phyloP scores from a whole-genome alignment of 371 early-diverging fungal genomes.

The Apophysomyces variabilis region DNA sequence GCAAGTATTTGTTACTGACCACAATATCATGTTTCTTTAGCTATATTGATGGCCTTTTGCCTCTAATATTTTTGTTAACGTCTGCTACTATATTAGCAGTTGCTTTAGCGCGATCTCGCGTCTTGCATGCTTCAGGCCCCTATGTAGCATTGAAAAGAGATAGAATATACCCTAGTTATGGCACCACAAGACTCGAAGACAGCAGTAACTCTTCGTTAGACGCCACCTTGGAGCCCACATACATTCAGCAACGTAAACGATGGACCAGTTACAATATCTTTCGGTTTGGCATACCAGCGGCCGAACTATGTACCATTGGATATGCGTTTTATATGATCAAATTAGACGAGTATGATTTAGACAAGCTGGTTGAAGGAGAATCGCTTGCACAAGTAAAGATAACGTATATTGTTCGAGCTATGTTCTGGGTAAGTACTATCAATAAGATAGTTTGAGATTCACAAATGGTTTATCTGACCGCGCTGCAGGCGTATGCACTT shows the following conservation, averaged over 20 bases:
- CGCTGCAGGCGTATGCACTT: conserved; percentile 27
- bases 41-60: conserved; percentile 19
- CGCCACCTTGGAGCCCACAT: background rate
- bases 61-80: conserved; percentile 9
- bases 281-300: conserved; percentile 11
- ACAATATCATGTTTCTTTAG: conserved; percentile 2
- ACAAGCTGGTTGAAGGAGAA: conserved; percentile 24
- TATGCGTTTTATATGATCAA: conserved; percentile 15
- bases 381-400: conserved; percentile 8
- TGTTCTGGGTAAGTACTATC: conserved; percentile 31
- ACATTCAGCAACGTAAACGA: conserved; percentile 10
- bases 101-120: background rate
- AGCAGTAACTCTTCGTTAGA: background rate
- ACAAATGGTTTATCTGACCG: no score
- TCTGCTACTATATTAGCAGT: conserved; percentile 7
- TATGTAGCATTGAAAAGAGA: conserved; percentile 23
- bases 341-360: conserved; percentile 13
- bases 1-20: background rate
- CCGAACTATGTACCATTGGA: conserved; percentile 11
- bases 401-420: conserved; percentile 4
- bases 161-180: conserved; percentile 16
- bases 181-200: conserved; percentile 14
- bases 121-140: background rate
- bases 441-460: background rate
- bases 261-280: conserved; percentile 21